These are phyloP conservation scores for Orobanche coerulescens DNA, from an alignment of 257 asterid species.

Conservation along the genomic window DNA sequence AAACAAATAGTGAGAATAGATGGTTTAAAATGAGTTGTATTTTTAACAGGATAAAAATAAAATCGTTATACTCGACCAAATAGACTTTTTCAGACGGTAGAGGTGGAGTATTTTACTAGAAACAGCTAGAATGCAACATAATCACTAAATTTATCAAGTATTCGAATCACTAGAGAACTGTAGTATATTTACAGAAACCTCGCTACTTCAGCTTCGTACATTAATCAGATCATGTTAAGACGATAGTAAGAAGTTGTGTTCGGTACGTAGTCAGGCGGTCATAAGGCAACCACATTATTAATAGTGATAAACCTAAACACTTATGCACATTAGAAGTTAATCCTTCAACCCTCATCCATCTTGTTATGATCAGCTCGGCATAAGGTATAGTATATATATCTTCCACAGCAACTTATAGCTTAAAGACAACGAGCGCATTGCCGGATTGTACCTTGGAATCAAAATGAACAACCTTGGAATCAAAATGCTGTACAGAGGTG, in stretches of 20 bases:
- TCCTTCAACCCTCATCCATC: constrained; percentile 12
- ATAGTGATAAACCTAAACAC: background rate
- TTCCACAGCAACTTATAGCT: constrained; percentile 20
- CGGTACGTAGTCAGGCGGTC: background rate
- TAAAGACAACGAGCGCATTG: constrained; percentile 15
- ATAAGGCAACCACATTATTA: constrained; percentile 11
- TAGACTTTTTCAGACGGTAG: too few relatives aligned
- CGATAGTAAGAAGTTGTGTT: background rate
- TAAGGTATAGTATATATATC: too few relatives aligned
- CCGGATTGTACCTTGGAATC: background rate
- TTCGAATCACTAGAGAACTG: background rate
- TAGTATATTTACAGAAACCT: constrained; percentile 11
- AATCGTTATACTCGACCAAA: too few relatives aligned
- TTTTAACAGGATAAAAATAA: too few relatives aligned
- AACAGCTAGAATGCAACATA: background rate
- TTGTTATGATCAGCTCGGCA: constrained; percentile 13
- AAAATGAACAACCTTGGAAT: too few relatives aligned
- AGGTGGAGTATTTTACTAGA: too few relatives aligned
- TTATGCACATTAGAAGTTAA: constrained; percentile 30
- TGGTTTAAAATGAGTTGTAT: too few relatives aligned
- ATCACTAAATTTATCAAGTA: background rate
- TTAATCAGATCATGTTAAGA: background rate
- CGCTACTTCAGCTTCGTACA: background rate
- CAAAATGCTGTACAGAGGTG: constrained; percentile 82
- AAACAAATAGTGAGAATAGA: too few relatives aligned